Conservation (phyloP, 1,284 basidiomycete species). For the Exsudoporus floridanus region DNA sequence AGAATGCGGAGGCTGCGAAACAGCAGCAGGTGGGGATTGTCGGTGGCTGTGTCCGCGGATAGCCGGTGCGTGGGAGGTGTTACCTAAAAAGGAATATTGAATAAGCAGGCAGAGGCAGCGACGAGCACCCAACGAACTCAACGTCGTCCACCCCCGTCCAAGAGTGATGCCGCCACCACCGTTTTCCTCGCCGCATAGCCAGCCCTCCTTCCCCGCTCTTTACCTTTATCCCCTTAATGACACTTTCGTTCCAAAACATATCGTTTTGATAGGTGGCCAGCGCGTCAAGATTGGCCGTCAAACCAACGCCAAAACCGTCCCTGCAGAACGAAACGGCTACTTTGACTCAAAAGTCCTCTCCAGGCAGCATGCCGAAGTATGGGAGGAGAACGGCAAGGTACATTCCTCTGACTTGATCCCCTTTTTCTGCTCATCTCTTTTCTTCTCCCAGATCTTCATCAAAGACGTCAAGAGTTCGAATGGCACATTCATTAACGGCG, state of each 20-base stretch:
- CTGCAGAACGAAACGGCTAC: constrained; percentile 93
- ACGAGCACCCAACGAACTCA: constrained; percentile 10
- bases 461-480: constrained; percentile 99
- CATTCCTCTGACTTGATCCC: constrained; percentile 13
- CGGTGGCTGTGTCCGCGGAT: constrained; percentile 3
- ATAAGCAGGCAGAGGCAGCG: constrained; percentile 17
- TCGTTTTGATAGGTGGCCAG: constrained; percentile 72
- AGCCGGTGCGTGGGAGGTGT: constrained; percentile 16
- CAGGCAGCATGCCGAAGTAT: constrained; percentile 96
- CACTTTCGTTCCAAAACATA: constrained; percentile 95
- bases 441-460: constrained; percentile 78
- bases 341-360: constrained; percentile 98
- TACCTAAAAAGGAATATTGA: constrained; percentile 3
- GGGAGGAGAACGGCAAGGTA: constrained; percentile 90
- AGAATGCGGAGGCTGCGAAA: too few relatives aligned
- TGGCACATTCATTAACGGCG: constrained; percentile 97
- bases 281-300: constrained; percentile 97
- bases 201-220: constrained; percentile 61
- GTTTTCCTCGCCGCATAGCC: constrained; percentile 35
- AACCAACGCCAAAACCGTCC: constrained; percentile 95
- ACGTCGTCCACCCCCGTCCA: constrained; percentile 10
- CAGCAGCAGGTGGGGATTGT: too few relatives aligned
- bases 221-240: constrained; percentile 96
- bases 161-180: constrained; percentile 43
- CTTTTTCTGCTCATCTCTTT: constrained; percentile 1